Percentiles rank a stretch among this genome's conserved stretches.
phyloP scores from a whole-genome alignment of 768 basidiomycete species.

The Boletus rufocinnamomeus region DNA sequence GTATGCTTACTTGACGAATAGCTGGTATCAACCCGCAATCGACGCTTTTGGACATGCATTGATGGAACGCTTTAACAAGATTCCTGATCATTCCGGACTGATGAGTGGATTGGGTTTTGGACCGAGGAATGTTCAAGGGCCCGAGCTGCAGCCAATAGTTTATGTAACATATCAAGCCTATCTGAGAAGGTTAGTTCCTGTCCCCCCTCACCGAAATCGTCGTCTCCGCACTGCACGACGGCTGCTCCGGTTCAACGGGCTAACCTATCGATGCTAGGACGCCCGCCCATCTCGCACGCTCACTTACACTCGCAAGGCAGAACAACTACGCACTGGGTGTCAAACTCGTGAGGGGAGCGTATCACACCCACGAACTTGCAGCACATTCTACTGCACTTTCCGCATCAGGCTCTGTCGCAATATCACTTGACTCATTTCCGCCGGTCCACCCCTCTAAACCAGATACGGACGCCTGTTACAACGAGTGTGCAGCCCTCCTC shows the following conservation, averaged over 20 bases:
- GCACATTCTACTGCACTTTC: constrained; percentile 38
- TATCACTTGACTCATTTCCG: constrained; percentile 57
- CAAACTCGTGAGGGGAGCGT: constrained; percentile 93
- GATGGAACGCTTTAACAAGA: constrained; percentile 74
- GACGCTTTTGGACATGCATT: constrained; percentile 77
- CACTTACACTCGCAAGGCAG: constrained; percentile 62
- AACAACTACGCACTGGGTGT: constrained; percentile 79
- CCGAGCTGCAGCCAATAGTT: constrained; percentile 63
- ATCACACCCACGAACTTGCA: constrained; percentile 74
- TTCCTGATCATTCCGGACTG: constrained; percentile 17
- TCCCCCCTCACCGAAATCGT: background rate
- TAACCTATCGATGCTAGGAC: constrained; percentile 44
- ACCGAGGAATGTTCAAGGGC: background rate
- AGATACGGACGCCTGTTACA: constrained; percentile 75
- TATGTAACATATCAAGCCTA: constrained; percentile 93
- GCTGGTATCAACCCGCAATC: constrained; percentile 75
- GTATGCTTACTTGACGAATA: constrained; percentile 25
- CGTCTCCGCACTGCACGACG: background rate
- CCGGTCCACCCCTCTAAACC: constrained; percentile 71
- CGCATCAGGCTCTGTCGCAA: constrained; percentile 35
- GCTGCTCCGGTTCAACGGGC: background rate
- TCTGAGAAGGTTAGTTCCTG: constrained; percentile 57
- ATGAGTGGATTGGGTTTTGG: constrained; percentile 5
- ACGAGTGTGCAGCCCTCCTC: constrained; percentile 60
- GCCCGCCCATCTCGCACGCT: constrained; percentile 63